These are phyloP conservation scores for Cytospora paraplurivora DNA, from an alignment of 2,329 filamentous ascomycete species.

Conservation along the genomic window DNA sequence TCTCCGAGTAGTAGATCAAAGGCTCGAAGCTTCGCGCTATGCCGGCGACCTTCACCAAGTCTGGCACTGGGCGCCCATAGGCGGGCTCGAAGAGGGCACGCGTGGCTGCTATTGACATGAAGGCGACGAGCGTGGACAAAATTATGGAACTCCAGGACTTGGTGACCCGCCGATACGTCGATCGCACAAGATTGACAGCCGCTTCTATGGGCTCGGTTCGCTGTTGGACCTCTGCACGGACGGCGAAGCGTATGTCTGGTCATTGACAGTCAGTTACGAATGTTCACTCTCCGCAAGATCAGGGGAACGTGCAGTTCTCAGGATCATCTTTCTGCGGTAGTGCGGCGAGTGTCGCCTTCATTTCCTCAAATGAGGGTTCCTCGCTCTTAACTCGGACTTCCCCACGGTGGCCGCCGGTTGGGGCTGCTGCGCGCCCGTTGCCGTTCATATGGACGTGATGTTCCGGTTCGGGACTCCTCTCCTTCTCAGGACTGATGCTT, in stretches of 20 bases:
- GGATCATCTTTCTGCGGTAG: slow-evolving; percentile 38
- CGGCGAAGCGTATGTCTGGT: slow-evolving; percentile 82
- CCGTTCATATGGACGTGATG: slow-evolving; percentile 42
- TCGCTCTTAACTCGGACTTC: slow-evolving; percentile 28
- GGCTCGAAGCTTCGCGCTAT: slow-evolving; percentile 92
- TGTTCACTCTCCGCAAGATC: slow-evolving; percentile 24
- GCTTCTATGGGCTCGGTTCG: slow-evolving; percentile 82
- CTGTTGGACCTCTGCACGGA: slow-evolving; percentile 86
- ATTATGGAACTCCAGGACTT: slow-evolving; percentile 70
- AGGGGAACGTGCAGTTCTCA: slow-evolving; percentile 53
- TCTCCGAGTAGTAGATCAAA: slow-evolving; percentile 91
- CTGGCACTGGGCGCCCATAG: slow-evolving; percentile 68
- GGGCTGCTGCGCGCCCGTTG: neutral
- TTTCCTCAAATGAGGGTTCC: slow-evolving; percentile 30
- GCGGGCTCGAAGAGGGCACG: slow-evolving; percentile 71
- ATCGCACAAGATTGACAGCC: slow-evolving; percentile 64
- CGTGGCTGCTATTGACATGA: slow-evolving; percentile 67
- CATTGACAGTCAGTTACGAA: slow-evolving; percentile 30
- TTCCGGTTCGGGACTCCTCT: slow-evolving; percentile 51
- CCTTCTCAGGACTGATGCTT: slow-evolving; percentile 58
- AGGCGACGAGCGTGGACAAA: slow-evolving; percentile 59
- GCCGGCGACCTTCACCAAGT: slow-evolving; percentile 86
- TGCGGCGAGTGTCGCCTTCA: slow-evolving; percentile 36
- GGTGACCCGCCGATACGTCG: slow-evolving; percentile 61
- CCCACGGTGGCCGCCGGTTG: slow-evolving; percentile 19